These are phyloP conservation scores for Candida lessepsii DNA, from an alignment of 805 yeast genomes.

Conservation along the genomic window DNA sequence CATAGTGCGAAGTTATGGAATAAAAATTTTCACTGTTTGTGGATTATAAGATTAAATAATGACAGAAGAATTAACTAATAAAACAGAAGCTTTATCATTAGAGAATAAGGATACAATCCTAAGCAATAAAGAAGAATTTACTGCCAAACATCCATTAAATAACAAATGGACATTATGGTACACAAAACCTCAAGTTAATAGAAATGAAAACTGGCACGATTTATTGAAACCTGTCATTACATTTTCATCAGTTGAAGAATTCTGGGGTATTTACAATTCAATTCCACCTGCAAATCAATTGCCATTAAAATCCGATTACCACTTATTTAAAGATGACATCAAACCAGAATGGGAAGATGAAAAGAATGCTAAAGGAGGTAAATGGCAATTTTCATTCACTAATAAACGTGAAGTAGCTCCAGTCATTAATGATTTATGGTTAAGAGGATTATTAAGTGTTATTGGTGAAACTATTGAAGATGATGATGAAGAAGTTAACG, in stretches of 20 bases:
- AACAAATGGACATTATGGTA: constrained; percentile 96
- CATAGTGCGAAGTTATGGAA: constrained; percentile 4
- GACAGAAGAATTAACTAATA: constrained; percentile 45
- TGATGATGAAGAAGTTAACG: constrained; percentile 82
- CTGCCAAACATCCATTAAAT: constrained; percentile 84
- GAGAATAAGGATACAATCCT: constrained; percentile 50
- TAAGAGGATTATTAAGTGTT: constrained; percentile 79
- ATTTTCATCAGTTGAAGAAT: constrained; percentile 93
- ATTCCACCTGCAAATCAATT: constrained; percentile 89
- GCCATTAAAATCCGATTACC: constrained; percentile 91
- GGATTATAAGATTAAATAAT: constrained; percentile 19
- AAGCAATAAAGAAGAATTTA: constrained; percentile 60
- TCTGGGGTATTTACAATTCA: constrained; percentile 96
- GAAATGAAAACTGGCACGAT: constrained; percentile 85
- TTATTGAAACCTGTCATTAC: constrained; percentile 89
- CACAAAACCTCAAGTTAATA: constrained; percentile 84
- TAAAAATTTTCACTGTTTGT: constrained; percentile 12
- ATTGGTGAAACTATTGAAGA: constrained; percentile 95
- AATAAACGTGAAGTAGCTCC: constrained; percentile 58
- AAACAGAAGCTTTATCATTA: constrained; percentile 45
- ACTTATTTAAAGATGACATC: constrained; percentile 88
- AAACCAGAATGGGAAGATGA: constrained; percentile 99
- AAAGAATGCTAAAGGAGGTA: constrained; percentile 86
- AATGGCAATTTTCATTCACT: constrained; percentile 74
- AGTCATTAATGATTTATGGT: constrained; percentile 88